phyloP scores from a whole-genome alignment of 108 stramenopile genomes.

The Bacterosira constricta region DNA sequence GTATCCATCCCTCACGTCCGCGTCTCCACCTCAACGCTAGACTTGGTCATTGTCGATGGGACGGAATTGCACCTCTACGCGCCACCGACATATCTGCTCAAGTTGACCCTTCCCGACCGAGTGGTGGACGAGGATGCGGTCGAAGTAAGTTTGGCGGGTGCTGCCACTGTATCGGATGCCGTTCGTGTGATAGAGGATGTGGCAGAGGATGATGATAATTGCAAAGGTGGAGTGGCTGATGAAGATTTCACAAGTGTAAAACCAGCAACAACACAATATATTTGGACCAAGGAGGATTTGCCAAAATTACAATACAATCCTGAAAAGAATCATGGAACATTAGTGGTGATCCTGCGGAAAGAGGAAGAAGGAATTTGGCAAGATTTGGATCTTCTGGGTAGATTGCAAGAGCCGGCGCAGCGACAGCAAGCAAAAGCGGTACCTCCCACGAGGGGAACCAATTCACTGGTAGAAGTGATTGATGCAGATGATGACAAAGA shows the following conservation, averaged over 20 bases:
- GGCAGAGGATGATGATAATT: neutral
- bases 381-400: conserved; percentile 75
- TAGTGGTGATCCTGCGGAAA: conserved; percentile 40
- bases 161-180: neutral
- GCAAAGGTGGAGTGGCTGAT: neutral
- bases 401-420: conserved; percentile 57
- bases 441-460: neutral
- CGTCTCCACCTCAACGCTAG: conserved; percentile 61
- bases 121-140: conserved; percentile 47
- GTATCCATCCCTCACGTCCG: conserved; percentile 79
- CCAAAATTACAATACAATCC: conserved; percentile 51
- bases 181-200: neutral
- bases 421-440: neutral
- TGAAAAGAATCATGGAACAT: conserved; percentile 44
- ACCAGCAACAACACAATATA: neutral
- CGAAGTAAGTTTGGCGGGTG: conserved; percentile 14
- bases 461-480: conserved; percentile 21
- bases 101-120: conserved; percentile 57
- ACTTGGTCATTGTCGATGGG: conserved; percentile 60
- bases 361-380: conserved; percentile 72
- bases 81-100: conserved; percentile 71
- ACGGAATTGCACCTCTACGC: conserved; percentile 65
- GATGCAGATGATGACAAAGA: neutral
- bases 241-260: neutral
- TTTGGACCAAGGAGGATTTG: conserved; percentile 47